Percentiles rank a stretch among this genome's conserved stretches.
Conservation (phyloP, 306 rosid species). For the Quillaja saponaria region DNA sequence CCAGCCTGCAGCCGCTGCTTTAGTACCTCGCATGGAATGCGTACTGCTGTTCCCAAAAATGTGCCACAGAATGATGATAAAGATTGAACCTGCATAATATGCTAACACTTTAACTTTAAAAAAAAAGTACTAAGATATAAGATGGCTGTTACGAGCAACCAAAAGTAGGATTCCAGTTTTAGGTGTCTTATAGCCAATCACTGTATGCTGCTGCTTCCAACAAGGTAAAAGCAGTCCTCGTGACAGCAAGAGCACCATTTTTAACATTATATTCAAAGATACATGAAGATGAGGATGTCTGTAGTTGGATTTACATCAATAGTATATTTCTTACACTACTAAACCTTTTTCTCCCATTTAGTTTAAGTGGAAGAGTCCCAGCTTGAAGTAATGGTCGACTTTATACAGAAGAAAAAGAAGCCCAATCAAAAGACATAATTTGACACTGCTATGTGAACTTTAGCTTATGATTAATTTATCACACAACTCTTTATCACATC, state of each 20-base stretch:
- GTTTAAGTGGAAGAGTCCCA: background rate
- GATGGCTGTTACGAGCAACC: conserved; percentile 13
- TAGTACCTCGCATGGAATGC: conserved; percentile 95
- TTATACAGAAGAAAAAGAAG: background rate
- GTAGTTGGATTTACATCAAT: conserved; percentile 6
- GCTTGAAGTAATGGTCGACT: background rate
- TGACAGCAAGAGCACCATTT: conserved; percentile 17
- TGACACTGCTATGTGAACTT: conserved; percentile 7
- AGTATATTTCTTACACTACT: background rate
- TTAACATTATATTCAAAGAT: no score
- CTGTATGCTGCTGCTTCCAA: conserved; percentile 2
- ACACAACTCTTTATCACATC: background rate
- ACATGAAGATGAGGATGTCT: conserved; percentile 1
- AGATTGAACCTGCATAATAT: conserved; percentile 76
- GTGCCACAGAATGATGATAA: conserved; percentile 95
- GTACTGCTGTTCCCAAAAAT: conserved; percentile 91
- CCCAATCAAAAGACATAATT: conserved; percentile 7
- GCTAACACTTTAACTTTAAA: conserved; percentile 24
- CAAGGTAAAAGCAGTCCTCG: conserved; percentile 1
- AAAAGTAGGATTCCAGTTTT: background rate
- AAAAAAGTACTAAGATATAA: conserved; percentile 13
- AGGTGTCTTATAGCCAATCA: background rate
- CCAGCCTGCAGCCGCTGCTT: conserved; percentile 99
- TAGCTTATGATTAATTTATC: conserved; percentile 9
- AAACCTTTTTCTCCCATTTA: background rate